Percentiles rank a stretch among this genome's conserved stretches.
Conservation (phyloP, 768 basidiomycete genomes). For the Mrakia hoshinonis region DNA sequence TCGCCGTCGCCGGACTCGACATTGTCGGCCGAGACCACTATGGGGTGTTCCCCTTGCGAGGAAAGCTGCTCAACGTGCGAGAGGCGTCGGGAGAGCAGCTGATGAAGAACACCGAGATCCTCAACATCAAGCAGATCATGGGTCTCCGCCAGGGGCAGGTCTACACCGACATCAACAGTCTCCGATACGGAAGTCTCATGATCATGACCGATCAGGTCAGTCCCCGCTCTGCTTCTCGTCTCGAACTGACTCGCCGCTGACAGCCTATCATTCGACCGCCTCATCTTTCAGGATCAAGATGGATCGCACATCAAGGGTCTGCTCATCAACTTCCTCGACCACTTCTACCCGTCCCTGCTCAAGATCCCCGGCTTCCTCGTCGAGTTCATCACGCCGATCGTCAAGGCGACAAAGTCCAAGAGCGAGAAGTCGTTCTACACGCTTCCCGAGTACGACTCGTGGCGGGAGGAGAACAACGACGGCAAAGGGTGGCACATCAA, state of each 20-base stretch:
- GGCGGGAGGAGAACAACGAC: slow-evolving; percentile 69
- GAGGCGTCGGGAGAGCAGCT: slow-evolving; percentile 94
- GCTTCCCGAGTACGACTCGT: slow-evolving; percentile 89
- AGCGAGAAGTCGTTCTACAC: slow-evolving; percentile 85
- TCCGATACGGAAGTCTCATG: slow-evolving; percentile 93
- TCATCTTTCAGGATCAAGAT: slow-evolving; percentile 73
- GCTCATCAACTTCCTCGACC: slow-evolving; percentile 93
- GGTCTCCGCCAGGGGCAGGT: slow-evolving; percentile 90
- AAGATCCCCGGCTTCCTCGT: slow-evolving; percentile 85
- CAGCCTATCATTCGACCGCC: not conserved
- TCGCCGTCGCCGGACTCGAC: slow-evolving; percentile 86
- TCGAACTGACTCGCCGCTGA: not conserved
- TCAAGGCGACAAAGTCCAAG: slow-evolving; percentile 72
- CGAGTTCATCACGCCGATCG: slow-evolving; percentile 97
- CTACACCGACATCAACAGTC: slow-evolving; percentile 56
- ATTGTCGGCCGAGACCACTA: slow-evolving; percentile 95
- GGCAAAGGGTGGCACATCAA: slow-evolving; percentile 79
- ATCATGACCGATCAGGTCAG: slow-evolving; percentile 98
- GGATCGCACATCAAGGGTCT: slow-evolving; percentile 99
- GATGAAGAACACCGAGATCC: slow-evolving; percentile 95
- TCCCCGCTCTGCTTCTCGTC: slow-evolving; percentile 14
- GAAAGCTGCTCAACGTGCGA: slow-evolving; percentile 92
- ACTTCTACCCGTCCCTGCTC: slow-evolving; percentile 89
- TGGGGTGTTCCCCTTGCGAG: slow-evolving; percentile 94
- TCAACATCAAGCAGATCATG: slow-evolving; percentile 96